A percentile compares a stretch with the other conserved stretches of the same genome.
These are phyloP conservation scores for Hypoxylon sp. DNA, from an alignment of 2,329 filamentous ascomycete genomes.

Conservation along the genomic window DNA sequence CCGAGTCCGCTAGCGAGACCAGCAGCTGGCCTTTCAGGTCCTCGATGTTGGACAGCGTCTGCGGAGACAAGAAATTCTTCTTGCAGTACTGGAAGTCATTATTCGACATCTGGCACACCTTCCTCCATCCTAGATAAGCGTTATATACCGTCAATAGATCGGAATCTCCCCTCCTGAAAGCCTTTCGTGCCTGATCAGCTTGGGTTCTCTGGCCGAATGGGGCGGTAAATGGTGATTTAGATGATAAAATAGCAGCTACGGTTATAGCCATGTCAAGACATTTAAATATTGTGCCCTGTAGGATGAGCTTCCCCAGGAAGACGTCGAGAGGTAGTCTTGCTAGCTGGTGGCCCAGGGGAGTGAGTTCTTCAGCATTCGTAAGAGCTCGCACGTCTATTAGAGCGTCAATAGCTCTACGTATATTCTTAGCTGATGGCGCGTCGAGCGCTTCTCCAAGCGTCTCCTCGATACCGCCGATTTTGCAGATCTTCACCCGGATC, in stretches of 20 bases:
- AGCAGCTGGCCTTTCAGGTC: constrained; percentile 94
- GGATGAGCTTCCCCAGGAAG: constrained; percentile 91
- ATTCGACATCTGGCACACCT: constrained; percentile 76
- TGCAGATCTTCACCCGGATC: constrained; percentile 97
- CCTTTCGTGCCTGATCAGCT: constrained; percentile 80
- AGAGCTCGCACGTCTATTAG: constrained; percentile 93
- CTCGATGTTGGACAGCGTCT: constrained; percentile 91
- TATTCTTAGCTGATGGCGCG: constrained; percentile 90
- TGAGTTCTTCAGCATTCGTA: constrained; percentile 83
- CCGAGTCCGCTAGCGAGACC: constrained; percentile 85
- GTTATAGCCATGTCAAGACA: constrained; percentile 93
- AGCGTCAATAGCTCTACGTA: constrained; percentile 90
- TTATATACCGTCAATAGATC: constrained; percentile 95
- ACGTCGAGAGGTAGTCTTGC: constrained; percentile 92
- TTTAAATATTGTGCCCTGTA: constrained; percentile 87
- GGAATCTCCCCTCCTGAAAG: constrained; percentile 87
- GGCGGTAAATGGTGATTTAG: constrained; percentile 92
- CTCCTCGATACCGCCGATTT: constrained; percentile 91
- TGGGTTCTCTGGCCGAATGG: constrained; percentile 86
- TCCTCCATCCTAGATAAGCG: constrained; percentile 90
- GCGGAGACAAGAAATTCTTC: constrained; percentile 92
- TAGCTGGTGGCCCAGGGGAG: constrained; percentile 85
- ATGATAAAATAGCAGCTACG: constrained; percentile 91
- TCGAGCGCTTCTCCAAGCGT: constrained; percentile 90
- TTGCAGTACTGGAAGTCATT: constrained; percentile 92